Conservation (phyloP, 352 stramenopile species). For the Phytophthora litchii region DNA sequence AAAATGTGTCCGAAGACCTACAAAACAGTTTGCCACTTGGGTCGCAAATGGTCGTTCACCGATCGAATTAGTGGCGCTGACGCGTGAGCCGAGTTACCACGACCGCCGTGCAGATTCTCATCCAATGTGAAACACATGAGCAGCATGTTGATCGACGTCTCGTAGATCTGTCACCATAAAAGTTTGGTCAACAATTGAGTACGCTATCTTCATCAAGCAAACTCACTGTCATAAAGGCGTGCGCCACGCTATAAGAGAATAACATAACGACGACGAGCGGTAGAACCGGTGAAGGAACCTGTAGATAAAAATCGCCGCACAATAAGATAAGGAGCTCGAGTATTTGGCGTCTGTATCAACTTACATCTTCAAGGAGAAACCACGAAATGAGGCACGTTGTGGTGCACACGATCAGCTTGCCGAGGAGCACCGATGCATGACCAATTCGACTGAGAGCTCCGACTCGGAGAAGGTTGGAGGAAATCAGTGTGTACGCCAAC, state of each 20-base stretch:
- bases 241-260: conserved; percentile 80
- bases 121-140: conserved; percentile 88
- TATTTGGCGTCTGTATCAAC: conserved; percentile 11
- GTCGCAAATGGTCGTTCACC: conserved; percentile 82
- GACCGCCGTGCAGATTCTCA: conserved; percentile 81
- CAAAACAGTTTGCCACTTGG: conserved; percentile 83
- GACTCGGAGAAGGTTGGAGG: conserved; percentile 70
- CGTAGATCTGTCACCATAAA: conserved; percentile 63
- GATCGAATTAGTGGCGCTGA: conserved; percentile 70
- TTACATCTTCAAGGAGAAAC: conserved; percentile 74
- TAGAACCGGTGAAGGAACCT: conserved; percentile 67
- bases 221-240: conserved; percentile 82
- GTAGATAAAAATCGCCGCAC: conserved; percentile 1
- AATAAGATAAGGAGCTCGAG: conserved; percentile 3
- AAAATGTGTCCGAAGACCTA: conserved; percentile 28
- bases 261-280: conserved; percentile 68
- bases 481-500: conserved; percentile 72
- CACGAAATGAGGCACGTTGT: conserved; percentile 70
- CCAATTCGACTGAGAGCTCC: conserved; percentile 73
- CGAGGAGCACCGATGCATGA: conserved; percentile 68
- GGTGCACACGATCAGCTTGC: conserved; percentile 80
- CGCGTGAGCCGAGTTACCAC: conserved; percentile 69
- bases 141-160: conserved; percentile 86
- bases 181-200: neutral
- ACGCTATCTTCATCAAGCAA: neutral